A percentile compares a stretch with the other conserved stretches of the same genome.
phyloP scores from a whole-genome alignment of 805 yeast species.

The Candida khao-thaluensis region DNA sequence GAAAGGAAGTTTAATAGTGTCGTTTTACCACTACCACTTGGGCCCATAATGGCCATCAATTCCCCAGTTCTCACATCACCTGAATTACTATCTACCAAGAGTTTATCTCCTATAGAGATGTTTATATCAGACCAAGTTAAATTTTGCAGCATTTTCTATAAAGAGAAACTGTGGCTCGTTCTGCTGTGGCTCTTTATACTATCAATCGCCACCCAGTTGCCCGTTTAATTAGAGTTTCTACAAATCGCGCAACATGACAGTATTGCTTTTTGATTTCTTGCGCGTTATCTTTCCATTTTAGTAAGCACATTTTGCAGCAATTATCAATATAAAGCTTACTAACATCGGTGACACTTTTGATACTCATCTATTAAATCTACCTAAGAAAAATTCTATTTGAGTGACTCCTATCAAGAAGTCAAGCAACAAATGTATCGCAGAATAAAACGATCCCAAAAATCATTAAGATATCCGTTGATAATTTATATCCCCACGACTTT shows the following conservation, averaged over 20 bases:
- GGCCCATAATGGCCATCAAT: constrained; percentile 43
- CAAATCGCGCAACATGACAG: too few species aligned
- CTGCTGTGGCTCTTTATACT: constrained; percentile 4
- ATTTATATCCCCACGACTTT: constrained; percentile 1
- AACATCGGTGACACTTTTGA: too few species aligned
- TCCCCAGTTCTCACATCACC: constrained; percentile 28
- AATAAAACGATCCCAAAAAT: neutral
- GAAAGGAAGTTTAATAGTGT: constrained; percentile 44
- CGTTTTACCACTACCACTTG: constrained; percentile 43
- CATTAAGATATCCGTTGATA: constrained; percentile 2
- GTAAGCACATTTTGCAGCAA: too few species aligned
- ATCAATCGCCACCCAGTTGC: too few species aligned
- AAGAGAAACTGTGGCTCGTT: too few species aligned
- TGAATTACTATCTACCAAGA: constrained; percentile 22
- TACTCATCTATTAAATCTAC: too few species aligned
- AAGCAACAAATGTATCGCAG: neutral
- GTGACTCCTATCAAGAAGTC: too few species aligned
- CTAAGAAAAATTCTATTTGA: too few species aligned
- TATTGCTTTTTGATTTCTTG: too few species aligned
- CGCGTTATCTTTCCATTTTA: too few species aligned
- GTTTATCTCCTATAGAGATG: constrained; percentile 5
- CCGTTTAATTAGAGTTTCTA: too few species aligned
- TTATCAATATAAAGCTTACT: too few species aligned
- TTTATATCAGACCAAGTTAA: constrained; percentile 9
- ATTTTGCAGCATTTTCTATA: constrained; percentile 6